Evolutionary conservation across 768 basidiomycete species (phyloP).

Genomic region (Thelephora ganbajun): DNA sequence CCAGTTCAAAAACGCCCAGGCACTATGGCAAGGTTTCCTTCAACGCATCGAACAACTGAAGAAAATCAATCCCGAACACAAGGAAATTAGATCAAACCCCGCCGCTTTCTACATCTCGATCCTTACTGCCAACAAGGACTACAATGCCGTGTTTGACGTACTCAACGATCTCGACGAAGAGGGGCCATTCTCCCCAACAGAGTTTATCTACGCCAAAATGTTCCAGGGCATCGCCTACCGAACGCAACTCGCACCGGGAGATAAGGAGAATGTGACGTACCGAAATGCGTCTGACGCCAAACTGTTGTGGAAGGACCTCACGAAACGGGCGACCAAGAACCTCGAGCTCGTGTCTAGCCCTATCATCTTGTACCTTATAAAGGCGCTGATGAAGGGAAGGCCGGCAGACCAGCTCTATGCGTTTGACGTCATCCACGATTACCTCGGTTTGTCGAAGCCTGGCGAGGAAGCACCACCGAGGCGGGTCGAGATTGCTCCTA

Average conservation of each 20-base stretch:
- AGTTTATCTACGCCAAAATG: slow-evolving; percentile 50
- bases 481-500: slow-evolving; percentile 28
- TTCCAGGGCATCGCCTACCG: slow-evolving; percentile 33
- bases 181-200: slow-evolving; percentile 48
- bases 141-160: slow-evolving; percentile 63
- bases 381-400: slow-evolving; percentile 41
- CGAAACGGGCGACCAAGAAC: slow-evolving; percentile 33
- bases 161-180: slow-evolving; percentile 54
- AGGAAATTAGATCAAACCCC: slow-evolving; percentile 36
- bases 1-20: slow-evolving; percentile 47
- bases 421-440: slow-evolving; percentile 46
- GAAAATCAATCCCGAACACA: slow-evolving; percentile 28
- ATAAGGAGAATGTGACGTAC: slow-evolving; percentile 11
- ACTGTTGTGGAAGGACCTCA: slow-evolving; percentile 55
- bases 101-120: slow-evolving; percentile 52
- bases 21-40: slow-evolving; percentile 44
- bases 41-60: slow-evolving; percentile 36
- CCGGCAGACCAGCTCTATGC: slow-evolving; percentile 50
- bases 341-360: slow-evolving; percentile 40
- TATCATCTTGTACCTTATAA: slow-evolving; percentile 36
- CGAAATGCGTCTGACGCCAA: slow-evolving; percentile 54
- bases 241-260: slow-evolving; percentile 11
- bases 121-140: slow-evolving; percentile 42
- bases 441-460: slow-evolving; percentile 43
- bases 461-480: slow-evolving; percentile 24